Evolutionary conservation across 305 asterid species (phyloP), one percentile per base, ranked within the genome.

Genomic region (Galium porrigens): DNA sequence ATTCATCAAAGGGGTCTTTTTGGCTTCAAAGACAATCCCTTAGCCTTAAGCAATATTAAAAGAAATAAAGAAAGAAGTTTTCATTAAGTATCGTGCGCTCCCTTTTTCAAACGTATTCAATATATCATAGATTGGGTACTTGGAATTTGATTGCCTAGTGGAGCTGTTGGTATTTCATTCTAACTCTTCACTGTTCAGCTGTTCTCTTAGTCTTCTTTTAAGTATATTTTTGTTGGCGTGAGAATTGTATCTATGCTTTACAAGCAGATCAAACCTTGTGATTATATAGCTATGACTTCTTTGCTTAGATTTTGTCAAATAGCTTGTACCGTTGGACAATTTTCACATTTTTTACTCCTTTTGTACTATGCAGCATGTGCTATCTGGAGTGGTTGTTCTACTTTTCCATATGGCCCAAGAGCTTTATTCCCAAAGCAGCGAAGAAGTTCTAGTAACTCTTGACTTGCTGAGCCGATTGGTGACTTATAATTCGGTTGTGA

Each of bases 341-440:
- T 15, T 58, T 58, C 12, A 49, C 7, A 17, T 64, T 69, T 42
- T 33, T 66, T 57, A 58, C 68, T 53, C 63, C 52, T 34, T 70
- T 65, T 46, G 63, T 71, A 72, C 67, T 71, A 29, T 77, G 77
- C 82, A 92, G 99, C 80, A 76, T 74, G 70, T 83, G 59, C 95
- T 76, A 77, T 94, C 99, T 72, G 99, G 96, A 63, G 75, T 94
- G 72, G 82, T 76, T 57, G 78, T 90, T 78, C 84, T 94, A 71
- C 92, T 94, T 76, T 67, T 86, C 79, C 95, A 84, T 52, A 69
- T 94, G 78, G 90, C 90, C 72, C 89, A 83, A 76, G 88, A 73
- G 63, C 78, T 78, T 57, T 74, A 85, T 74, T 57, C 66, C 73
- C 82, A 81, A 60, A 80, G 74, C 69, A 65, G 77, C 0, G 86